Conservation (phyloP, 2,329 filamentous ascomycete genomes). For the Trichophyton mentagrophytes region DNA sequence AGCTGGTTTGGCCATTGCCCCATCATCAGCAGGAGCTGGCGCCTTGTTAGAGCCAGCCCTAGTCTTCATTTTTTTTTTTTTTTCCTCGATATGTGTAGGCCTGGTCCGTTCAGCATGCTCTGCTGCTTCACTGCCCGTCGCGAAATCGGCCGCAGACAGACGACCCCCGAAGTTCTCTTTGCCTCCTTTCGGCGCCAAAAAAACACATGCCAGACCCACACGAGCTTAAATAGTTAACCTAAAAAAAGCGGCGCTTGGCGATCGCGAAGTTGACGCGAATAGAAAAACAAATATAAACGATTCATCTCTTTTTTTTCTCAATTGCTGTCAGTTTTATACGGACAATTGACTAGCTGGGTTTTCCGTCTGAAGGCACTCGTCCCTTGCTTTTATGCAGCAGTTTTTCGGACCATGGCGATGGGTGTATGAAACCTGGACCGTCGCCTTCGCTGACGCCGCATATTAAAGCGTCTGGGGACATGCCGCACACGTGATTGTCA, state of each 20-base stretch:
- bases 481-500: background rate
- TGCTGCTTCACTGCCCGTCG: background rate
- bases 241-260: background rate
- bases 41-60: background rate
- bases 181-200: background rate
- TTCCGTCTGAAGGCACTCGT: background rate
- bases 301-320: background rate
- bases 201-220: background rate
- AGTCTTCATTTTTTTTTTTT: background rate
- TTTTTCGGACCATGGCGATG: background rate
- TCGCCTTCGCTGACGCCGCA: background rate
- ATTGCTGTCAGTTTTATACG: background rate
- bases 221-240: background rate
- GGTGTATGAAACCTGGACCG: background rate
- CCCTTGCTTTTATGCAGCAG: background rate
- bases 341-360: background rate
- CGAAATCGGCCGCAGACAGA: no score
- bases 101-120: background rate
- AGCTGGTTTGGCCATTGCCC: background rate
- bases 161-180: background rate
- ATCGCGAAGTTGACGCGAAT: conserved; percentile 1
- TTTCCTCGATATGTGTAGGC: background rate
- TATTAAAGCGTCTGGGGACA: background rate
- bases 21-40: background rate
- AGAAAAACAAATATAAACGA: background rate